Evolutionary conservation across 2,329 filamentous ascomycete genomes (phyloP), one percentile per base, ranked within the genome.

Genomic region (Exophiala viscosa): DNA sequence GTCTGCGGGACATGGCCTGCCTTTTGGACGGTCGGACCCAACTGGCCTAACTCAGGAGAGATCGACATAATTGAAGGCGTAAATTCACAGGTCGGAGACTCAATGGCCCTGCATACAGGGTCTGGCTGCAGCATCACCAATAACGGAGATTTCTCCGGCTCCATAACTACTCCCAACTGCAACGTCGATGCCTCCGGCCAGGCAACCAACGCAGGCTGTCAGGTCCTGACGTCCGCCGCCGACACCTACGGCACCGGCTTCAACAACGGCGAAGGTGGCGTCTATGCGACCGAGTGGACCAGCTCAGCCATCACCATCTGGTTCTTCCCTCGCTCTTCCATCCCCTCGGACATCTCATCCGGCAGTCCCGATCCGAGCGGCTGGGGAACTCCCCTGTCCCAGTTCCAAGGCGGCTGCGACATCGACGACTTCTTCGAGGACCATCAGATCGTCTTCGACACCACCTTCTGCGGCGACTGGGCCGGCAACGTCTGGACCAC

Each of bases 381-480:
- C n/a, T 95, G 90, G 85, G 85, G 83, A 10, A 72, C 68, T 1
- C 88, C 91, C 0, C 67, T 79, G 1, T 88, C 87, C 8, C 76
- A 75, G 32, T 96, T 95, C 70, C 70, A 75, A 3, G 81, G 83
- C 1, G 77, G 75, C 50, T 96, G 92, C 70, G 73, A 91, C 62
- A 86, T 95, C 59, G 75, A 84, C 55, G 60, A 70, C 1, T 79
- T 85, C 69, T 95, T 96, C 73, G 73, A 74, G 54, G 70, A 86
- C 54, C 80, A 95, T 73, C 81, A 85, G 62, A 83, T 96, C 58
- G 81, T 92, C 58, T 85, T 93, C 69, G 83, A 93, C 71, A 92
- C 85, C 1, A 87, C 87, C 5, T 89, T 95, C 68, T 96, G 91
- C 70, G 91, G 91, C n/a, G 82, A 87, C 65, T 96, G 90, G 90